Conservation (phyloP, 169 alveolate species). For the Eimeria falciformis region DNA sequence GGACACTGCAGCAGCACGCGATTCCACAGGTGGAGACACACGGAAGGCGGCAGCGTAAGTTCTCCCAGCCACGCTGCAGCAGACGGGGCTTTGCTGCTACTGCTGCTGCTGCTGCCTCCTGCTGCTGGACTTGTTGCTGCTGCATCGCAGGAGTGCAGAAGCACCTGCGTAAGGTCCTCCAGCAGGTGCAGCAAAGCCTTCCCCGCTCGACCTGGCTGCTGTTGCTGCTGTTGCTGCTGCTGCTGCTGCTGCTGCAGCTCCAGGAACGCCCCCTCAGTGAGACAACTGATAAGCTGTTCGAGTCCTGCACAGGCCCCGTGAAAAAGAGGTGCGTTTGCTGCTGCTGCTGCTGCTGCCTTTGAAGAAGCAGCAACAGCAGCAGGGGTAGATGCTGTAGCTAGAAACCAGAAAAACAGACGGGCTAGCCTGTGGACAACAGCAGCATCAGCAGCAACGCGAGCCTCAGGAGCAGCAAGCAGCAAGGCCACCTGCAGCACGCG, state of each 20-base stretch:
- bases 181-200: conserved; percentile 49
- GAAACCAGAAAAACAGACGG: conserved; percentile 15
- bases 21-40: conserved; percentile 37
- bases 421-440: conserved; percentile 47
- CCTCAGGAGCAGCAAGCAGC: conserved; percentile 58
- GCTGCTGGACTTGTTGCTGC: not conserved
- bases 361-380: conserved; percentile 26
- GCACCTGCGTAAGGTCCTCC: conserved; percentile 52
- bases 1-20: conserved; percentile 37
- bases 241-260: conserved; percentile 67
- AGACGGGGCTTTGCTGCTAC: not conserved
- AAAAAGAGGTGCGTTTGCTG: not conserved
- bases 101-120: conserved; percentile 47
- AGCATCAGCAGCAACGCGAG: conserved; percentile 62
- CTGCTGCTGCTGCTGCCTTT: conserved; percentile 30
- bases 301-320: conserved; percentile 53
- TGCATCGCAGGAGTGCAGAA: conserved; percentile 36
- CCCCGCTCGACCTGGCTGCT: conserved; percentile 36
- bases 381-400: conserved; percentile 28
- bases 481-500: conserved; percentile 52
- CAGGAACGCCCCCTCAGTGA: conserved; percentile 20
- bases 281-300: conserved; percentile 54
- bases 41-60: conserved; percentile 15
- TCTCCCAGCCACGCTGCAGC: conserved; percentile 66
- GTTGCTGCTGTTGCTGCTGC: conserved; percentile 13